Evolutionary conservation across 2,329 filamentous ascomycete species (phyloP).

Genomic region (Xylariales sp.): DNA sequence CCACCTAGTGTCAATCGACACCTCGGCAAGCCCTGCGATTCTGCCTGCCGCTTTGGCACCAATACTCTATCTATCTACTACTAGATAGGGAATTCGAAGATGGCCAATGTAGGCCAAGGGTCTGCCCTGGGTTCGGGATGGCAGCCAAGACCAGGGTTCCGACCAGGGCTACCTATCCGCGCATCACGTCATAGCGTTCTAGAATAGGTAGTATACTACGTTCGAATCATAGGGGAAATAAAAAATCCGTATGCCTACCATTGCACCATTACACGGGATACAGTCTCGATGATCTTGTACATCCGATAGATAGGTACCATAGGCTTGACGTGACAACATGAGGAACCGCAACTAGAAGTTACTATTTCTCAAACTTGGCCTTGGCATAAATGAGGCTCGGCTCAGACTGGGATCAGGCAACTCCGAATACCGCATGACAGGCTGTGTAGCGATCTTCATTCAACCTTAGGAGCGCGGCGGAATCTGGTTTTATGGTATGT

Average conservation of each 20-base stretch:
- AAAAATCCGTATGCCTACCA: neutral
- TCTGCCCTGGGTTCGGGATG: neutral
- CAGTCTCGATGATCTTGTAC: neutral
- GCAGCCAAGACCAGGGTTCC: neutral
- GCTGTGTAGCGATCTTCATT: constrained; percentile 40
- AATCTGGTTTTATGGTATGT: constrained; percentile 41
- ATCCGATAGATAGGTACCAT: neutral
- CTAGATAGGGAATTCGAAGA: neutral
- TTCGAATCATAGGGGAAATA: neutral
- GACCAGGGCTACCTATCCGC: constrained; percentile 5
- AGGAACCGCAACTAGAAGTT: neutral
- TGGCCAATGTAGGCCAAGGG: neutral
- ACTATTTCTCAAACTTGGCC: neutral
- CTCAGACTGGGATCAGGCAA: constrained; percentile 22
- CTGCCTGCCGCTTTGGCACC: neutral
- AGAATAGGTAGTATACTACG: neutral
- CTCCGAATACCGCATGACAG: constrained; percentile 36
- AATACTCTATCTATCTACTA: neutral
- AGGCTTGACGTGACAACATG: neutral
- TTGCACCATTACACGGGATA: neutral
- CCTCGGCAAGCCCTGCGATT: neutral
- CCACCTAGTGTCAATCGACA: neutral
- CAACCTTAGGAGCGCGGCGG: constrained; percentile 39
- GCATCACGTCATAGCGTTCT: neutral
- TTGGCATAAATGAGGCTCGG: neutral